Evolutionary conservation across 148 eudicot genomes (phyloP).

Genomic region (Agrostemma githago): DNA sequence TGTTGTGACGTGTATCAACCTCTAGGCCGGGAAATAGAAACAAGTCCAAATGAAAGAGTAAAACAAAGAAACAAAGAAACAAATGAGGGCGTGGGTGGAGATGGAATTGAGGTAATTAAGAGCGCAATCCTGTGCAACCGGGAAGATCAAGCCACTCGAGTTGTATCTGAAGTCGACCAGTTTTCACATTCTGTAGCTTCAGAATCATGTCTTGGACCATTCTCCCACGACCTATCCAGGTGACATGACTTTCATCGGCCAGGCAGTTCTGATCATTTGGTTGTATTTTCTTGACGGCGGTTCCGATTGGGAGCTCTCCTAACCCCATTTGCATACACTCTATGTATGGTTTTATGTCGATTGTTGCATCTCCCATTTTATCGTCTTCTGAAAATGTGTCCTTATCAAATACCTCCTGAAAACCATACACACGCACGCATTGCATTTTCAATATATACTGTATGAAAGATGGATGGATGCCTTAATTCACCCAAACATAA

Average conservation of each 20-base stretch:
- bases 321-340: conserved; percentile 37
- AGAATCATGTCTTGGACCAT: conserved; percentile 38
- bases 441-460: no score
- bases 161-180: conserved; percentile 27
- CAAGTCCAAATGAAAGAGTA: no score
- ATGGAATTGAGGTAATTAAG: not conserved
- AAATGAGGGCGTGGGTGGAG: no score
- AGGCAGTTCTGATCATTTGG: conserved; percentile 28
- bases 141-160: conserved; percentile 40
- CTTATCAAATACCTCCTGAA: conserved; percentile 33
- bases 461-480: no score
- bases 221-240: conserved; percentile 34
- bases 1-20: no score
- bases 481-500: no score
- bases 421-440: not conserved
- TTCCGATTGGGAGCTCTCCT: conserved; percentile 34
- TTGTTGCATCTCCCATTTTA: conserved; percentile 34
- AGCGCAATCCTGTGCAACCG: conserved; percentile 23
- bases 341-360: conserved; percentile 31
- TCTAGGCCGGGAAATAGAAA: no score
- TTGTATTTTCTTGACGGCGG: conserved; percentile 34
- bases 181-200: conserved; percentile 31
- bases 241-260: conserved; percentile 36
- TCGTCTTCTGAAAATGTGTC: conserved; percentile 35
- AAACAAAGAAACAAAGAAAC: no score